Conservation (phyloP, 257 asterid species). For the Thymus quinquecostatus region DNA sequence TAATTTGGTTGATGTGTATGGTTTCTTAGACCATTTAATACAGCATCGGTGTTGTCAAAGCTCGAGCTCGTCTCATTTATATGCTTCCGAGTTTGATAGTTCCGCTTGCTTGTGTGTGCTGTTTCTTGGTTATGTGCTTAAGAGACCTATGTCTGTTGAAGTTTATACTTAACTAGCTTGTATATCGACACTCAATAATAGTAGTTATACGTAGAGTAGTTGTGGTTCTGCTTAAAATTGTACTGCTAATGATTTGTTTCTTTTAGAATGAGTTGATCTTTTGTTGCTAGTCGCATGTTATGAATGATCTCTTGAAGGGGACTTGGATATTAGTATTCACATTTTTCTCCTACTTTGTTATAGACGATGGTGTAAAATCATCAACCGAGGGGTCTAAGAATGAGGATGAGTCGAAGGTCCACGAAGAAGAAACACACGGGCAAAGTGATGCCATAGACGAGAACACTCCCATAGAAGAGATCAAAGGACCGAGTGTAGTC, state of each 20-base stretch:
- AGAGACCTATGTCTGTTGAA: background rate
- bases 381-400: conserved; percentile 44
- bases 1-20: conserved; percentile 13
- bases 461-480: conserved; percentile 64
- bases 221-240: conserved; percentile 6
- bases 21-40: background rate
- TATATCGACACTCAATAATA: background rate
- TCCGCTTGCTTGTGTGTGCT: background rate
- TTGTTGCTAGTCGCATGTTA: background rate
- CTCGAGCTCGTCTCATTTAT: background rate
- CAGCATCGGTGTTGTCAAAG: background rate
- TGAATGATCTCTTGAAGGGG: too few relatives aligned
- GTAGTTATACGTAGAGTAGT: background rate
- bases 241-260: background rate
- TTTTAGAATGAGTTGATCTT: background rate
- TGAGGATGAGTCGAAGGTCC: conserved; percentile 35
- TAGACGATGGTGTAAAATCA: conserved; percentile 43
- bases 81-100: background rate
- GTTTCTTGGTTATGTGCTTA: background rate
- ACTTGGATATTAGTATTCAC: conserved; percentile 14
- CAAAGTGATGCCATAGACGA: conserved; percentile 64
- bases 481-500: conserved; percentile 74
- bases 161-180: background rate
- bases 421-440: conserved; percentile 79
- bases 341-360: conserved; percentile 14